Conservation (phyloP, 1,139 yeast genomes). For the Nematodospora anomalae region DNA sequence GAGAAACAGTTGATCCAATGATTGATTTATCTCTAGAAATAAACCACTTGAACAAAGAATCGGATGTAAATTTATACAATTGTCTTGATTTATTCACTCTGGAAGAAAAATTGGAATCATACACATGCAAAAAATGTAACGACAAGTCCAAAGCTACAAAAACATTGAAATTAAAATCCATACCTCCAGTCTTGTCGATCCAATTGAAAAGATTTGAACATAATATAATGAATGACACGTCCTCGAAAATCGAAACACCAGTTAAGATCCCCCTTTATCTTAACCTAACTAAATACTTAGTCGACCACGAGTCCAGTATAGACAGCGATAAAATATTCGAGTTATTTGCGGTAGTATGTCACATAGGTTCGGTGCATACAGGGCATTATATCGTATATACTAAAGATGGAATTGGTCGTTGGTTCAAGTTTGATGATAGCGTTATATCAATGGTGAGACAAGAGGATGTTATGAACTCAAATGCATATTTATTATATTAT, state of each 20-base stretch:
- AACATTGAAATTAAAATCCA: conserved; percentile 61
- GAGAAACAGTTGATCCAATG: conserved; percentile 82
- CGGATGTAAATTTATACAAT: conserved; percentile 44
- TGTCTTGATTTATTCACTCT: conserved; percentile 78
- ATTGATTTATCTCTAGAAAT: conserved; percentile 85
- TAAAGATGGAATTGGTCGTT: conserved; percentile 67
- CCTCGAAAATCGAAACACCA: conserved; percentile 74
- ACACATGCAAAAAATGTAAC: conserved; percentile 67
- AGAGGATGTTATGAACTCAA: conserved; percentile 63
- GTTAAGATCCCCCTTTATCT: conserved; percentile 72
- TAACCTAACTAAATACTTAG: conserved; percentile 63
- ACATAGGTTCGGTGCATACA: conserved; percentile 88
- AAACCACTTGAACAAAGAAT: conserved; percentile 31
- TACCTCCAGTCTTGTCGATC: conserved; percentile 78
- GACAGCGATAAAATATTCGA: conserved; percentile 57
- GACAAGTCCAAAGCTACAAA: conserved; percentile 65
- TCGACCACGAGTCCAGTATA: conserved; percentile 22
- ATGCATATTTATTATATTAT: conserved; percentile 81
- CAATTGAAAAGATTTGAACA: conserved; percentile 91
- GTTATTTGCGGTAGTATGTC: conserved; percentile 82
- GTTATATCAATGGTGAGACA: conserved; percentile 68
- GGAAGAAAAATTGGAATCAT: conserved; percentile 74
- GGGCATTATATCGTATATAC: conserved; percentile 89
- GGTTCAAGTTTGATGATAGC: conserved; percentile 93
- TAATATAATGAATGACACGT: conserved; percentile 48